Conservation (phyloP, 164 flowering plant species). For the Dillenia suffruticosa region DNA sequence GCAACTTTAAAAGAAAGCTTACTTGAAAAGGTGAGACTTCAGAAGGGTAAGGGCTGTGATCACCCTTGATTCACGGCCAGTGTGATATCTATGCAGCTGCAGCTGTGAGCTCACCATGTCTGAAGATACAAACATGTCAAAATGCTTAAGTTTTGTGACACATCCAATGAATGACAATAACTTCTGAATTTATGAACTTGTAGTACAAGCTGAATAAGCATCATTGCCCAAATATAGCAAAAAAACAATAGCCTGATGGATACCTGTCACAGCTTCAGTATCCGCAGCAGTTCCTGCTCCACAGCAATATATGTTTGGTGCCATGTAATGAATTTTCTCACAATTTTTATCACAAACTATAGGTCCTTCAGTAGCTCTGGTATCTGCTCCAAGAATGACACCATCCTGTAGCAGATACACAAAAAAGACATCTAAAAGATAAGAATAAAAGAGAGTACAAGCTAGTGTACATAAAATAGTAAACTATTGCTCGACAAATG, state of each 20-base stretch:
- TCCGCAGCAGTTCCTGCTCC: constrained; percentile 99
- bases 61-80: constrained; percentile 90
- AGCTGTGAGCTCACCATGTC: constrained; percentile 98
- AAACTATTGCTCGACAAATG: too few relatives aligned
- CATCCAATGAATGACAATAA: too few relatives aligned
- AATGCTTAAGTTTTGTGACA: neutral
- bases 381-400: constrained; percentile 95
- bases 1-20: constrained; percentile 1
- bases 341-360: constrained; percentile 92
- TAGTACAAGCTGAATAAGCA: too few relatives aligned
- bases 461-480: too few relatives aligned
- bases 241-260: neutral
- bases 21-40: constrained; percentile 91
- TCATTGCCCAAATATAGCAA: too few relatives aligned
- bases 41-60: constrained; percentile 82
- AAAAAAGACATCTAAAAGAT: too few relatives aligned
- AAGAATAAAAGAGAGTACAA: too few relatives aligned
- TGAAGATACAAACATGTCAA: constrained; percentile 14
- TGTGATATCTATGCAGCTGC: constrained; percentile 81
- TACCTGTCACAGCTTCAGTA: constrained; percentile 97
- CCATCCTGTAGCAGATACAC: constrained; percentile 58
- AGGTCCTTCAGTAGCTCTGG: constrained; percentile 95
- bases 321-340: constrained; percentile 97
- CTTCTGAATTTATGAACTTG: too few relatives aligned
- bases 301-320: constrained; percentile 95